Conservation (phyloP, 768 basidiomycete species). For the Hebeloma cylindrosporum region DNA sequence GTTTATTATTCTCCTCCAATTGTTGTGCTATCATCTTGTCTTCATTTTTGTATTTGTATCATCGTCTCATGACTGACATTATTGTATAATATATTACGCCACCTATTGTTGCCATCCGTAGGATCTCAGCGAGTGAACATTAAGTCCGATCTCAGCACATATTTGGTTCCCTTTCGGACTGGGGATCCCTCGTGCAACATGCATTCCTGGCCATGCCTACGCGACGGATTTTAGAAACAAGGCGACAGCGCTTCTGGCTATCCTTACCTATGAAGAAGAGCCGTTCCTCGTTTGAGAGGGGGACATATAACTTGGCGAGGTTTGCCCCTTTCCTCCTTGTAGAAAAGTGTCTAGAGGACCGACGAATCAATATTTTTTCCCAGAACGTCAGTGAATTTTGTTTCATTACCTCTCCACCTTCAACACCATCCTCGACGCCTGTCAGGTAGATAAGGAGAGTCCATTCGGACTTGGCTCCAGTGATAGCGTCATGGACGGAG, state of each 20-base stretch:
- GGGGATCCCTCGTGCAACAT: conserved; percentile 70
- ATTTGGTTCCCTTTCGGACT: conserved; percentile 64
- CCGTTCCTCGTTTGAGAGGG: conserved; percentile 60
- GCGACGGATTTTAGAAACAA: neutral
- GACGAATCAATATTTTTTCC: conserved; percentile 1
- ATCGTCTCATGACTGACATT: no score
- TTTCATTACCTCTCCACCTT: conserved; percentile 60
- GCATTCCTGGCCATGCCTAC: conserved; percentile 71
- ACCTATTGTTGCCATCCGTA: no score
- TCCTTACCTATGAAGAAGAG: conserved; percentile 61
- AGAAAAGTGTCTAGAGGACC: conserved; percentile 61
- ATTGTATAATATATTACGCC: no score
- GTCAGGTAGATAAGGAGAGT: conserved; percentile 74
- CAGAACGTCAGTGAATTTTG: neutral
- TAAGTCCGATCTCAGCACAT: conserved; percentile 69
- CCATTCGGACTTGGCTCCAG: conserved; percentile 73
- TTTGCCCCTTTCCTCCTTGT: conserved; percentile 53
- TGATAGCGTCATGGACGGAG: conserved; percentile 55
- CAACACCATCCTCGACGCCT: conserved; percentile 69
- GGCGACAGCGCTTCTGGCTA: neutral
- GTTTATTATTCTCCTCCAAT: no score
- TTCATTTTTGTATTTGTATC: no score
- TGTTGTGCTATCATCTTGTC: no score
- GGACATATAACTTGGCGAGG: conserved; percentile 48
- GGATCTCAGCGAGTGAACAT: no score